Percentiles rank a stretch among this genome's conserved stretches.
Conservation (phyloP, 495 filamentous ascomycete genomes). For the Lasiosphaeris hirsuta region DNA sequence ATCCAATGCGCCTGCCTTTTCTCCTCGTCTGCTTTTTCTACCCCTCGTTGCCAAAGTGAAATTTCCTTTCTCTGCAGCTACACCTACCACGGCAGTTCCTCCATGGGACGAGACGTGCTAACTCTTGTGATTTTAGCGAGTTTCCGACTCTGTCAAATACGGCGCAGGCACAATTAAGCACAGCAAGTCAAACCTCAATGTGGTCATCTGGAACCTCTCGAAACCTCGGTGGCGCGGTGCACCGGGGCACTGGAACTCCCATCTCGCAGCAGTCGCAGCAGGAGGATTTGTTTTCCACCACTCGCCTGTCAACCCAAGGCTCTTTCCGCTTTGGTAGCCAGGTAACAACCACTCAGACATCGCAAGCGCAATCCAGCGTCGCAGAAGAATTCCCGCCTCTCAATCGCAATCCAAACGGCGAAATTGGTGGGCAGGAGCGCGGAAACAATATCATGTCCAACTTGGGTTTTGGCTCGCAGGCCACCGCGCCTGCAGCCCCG, state of each 20-base stretch:
- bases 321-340: conserved; percentile 56
- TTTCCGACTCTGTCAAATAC: conserved; percentile 77
- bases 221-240: conserved; percentile 53
- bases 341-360: conserved; percentile 51
- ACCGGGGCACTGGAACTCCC: conserved; percentile 61
- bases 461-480: conserved; percentile 57
- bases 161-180: conserved; percentile 60
- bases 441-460: conserved; percentile 60
- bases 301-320: conserved; percentile 56
- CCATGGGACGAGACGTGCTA: background rate
- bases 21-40: too few species aligned
- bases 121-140: conserved; percentile 52
- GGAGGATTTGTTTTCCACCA: conserved; percentile 57
- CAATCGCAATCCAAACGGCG: conserved; percentile 66
- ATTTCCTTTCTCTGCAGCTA: too few species aligned
- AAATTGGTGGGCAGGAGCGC: conserved; percentile 66
- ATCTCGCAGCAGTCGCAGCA: conserved; percentile 53
- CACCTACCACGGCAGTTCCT: too few species aligned
- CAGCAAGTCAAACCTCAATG: conserved; percentile 43
- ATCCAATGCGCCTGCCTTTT: too few species aligned
- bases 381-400: conserved; percentile 85
- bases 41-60: too few species aligned
- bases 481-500: conserved; percentile 25
- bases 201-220: conserved; percentile 57
- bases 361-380: conserved; percentile 63